Percentiles rank a stretch among this genome's conserved stretches.
phyloP scores from a whole-genome alignment of 2,329 filamentous ascomycete genomes.

The Aciculosporium take region DNA sequence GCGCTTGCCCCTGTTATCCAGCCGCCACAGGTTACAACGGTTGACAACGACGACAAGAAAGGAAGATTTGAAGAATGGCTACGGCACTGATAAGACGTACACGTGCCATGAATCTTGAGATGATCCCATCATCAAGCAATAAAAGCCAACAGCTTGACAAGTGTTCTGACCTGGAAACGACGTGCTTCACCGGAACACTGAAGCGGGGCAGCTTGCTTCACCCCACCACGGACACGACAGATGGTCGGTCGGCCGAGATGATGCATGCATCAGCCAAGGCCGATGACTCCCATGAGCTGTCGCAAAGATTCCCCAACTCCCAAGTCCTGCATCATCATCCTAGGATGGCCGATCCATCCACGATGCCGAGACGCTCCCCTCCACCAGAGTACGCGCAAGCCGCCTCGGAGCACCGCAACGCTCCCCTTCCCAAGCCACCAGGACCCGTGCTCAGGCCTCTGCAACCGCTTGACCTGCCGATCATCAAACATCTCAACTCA shows the following conservation, averaged over 20 bases:
- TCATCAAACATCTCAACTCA: constrained; percentile 59
- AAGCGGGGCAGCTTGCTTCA: constrained; percentile 1
- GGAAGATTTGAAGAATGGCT: no score
- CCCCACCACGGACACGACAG: neutral
- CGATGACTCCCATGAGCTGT: neutral
- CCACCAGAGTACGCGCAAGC: constrained; percentile 32
- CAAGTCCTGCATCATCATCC: constrained; percentile 1
- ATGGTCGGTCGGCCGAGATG: neutral
- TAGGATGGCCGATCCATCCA: neutral
- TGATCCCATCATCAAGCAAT: no score
- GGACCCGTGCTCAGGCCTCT: constrained; percentile 34
- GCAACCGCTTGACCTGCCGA: constrained; percentile 63
- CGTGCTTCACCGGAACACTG: no score
- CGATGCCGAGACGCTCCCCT: constrained; percentile 10
- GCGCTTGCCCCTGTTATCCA: no score
- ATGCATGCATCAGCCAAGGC: neutral
- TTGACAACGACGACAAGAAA: no score
- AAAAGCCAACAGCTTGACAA: no score
- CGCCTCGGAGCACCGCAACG: constrained; percentile 21
- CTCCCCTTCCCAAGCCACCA: constrained; percentile 13
- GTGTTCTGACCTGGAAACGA: no score
- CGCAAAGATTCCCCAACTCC: constrained; percentile 1
- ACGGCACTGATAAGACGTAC: no score
- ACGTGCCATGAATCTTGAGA: no score
- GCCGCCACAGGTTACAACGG: no score